These are phyloP conservation scores for Craterostigma plantagineum DNA, from an alignment of 257 asterid species.

Conservation along the genomic window DNA sequence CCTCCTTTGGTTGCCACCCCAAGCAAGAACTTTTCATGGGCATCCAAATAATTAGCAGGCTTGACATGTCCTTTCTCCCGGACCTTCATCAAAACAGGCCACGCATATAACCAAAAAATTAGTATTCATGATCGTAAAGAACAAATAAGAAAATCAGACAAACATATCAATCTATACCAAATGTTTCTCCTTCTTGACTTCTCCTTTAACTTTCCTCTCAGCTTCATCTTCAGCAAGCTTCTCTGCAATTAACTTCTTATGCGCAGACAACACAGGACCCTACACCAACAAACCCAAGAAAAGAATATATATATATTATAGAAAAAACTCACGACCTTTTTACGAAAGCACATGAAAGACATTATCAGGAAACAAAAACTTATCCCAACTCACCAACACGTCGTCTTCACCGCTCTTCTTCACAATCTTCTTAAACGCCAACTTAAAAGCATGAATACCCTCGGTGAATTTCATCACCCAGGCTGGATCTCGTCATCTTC, in stretches of 20 bases:
- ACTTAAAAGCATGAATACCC: conserved; percentile 53
- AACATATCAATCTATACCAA: conserved; percentile 23
- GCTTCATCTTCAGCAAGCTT: conserved; percentile 79
- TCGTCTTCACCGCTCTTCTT: conserved; percentile 42
- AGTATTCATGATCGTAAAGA: background rate
- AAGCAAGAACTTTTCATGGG: conserved; percentile 59
- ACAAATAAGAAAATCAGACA: background rate
- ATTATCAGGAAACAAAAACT: background rate
- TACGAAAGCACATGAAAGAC: background rate
- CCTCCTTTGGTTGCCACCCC: conserved; percentile 97
- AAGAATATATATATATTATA: background rate
- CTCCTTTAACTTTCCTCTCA: conserved; percentile 64
- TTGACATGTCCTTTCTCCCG: conserved; percentile 78
- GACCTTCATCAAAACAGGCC: conserved; percentile 22
- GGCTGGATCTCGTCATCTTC: conserved; percentile 59
- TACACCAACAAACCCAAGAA: conserved; percentile 13
- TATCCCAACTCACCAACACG: conserved; percentile 32
- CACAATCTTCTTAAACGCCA: conserved; percentile 65
- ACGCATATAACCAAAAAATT: conserved; percentile 5
- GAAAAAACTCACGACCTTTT: too few relatives aligned
- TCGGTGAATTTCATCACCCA: conserved; percentile 39
- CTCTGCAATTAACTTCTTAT: conserved; percentile 69
- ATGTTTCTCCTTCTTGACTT: conserved; percentile 67
- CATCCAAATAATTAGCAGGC: conserved; percentile 43
- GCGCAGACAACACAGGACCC: conserved; percentile 92